phyloP scores from a whole-genome alignment of 2,329 filamentous ascomycete species.

The Sporothrix phasma region DNA sequence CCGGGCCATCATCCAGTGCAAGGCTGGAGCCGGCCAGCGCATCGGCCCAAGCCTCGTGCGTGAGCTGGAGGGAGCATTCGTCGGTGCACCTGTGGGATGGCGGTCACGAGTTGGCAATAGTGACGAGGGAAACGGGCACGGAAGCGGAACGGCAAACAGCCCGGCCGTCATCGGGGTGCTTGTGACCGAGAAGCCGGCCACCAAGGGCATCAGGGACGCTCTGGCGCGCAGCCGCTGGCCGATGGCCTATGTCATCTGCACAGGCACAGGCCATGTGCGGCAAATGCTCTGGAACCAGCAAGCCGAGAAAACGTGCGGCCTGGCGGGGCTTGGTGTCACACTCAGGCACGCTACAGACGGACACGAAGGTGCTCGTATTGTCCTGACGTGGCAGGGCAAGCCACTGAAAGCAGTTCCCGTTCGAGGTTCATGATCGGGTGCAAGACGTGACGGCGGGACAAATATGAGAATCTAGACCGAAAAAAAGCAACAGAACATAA shows the following conservation, averaged over 20 bases:
- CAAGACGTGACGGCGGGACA: neutral
- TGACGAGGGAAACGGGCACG: neutral
- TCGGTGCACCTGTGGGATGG: conserved; percentile 65
- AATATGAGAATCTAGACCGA: too few relatives aligned
- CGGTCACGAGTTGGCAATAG: conserved; percentile 24
- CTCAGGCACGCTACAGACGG: conserved; percentile 31
- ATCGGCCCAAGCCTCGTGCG: conserved; percentile 52
- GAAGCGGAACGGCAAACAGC: conserved; percentile 23
- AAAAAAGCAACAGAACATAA: neutral
- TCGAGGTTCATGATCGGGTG: neutral
- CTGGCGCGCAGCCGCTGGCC: conserved; percentile 57
- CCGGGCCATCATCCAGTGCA: conserved; percentile 56
- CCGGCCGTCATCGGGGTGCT: conserved; percentile 59
- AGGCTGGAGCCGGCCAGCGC: conserved; percentile 41
- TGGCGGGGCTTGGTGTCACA: conserved; percentile 48
- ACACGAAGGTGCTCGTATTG: conserved; percentile 25
- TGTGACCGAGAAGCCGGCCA: conserved; percentile 59
- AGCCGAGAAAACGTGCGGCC: conserved; percentile 52
- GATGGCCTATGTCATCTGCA: conserved; percentile 60
- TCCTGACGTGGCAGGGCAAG: conserved; percentile 43
- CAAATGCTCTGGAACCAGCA: conserved; percentile 66
- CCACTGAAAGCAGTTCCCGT: conserved; percentile 20
- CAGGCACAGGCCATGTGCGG: conserved; percentile 44
- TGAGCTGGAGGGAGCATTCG: conserved; percentile 73
- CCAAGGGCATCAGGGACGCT: conserved; percentile 67